Conservation (phyloP, 1,284 basidiomycete genomes). For the Tilletia horrida region DNA sequence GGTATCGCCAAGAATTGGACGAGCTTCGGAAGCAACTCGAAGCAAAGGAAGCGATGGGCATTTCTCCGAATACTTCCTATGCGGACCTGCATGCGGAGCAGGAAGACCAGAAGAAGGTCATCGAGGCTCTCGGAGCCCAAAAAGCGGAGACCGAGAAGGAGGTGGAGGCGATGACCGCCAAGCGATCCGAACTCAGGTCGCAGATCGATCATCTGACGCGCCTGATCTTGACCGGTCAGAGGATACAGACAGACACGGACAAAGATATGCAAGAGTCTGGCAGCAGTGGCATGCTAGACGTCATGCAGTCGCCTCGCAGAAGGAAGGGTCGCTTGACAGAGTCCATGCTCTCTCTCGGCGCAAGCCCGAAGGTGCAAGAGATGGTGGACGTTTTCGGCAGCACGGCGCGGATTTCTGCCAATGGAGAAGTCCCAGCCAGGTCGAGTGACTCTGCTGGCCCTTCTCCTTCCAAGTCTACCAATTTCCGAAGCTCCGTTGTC, state of each 20-base stretch:
- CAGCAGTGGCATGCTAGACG: slow-evolving; percentile 18
- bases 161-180: slow-evolving; percentile 40
- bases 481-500: slow-evolving; percentile 10
- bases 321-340: slow-evolving; percentile 19
- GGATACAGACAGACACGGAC: slow-evolving; percentile 3
- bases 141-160: slow-evolving; percentile 34
- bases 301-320: slow-evolving; percentile 20
- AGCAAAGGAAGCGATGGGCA: not conserved
- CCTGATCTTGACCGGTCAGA: slow-evolving; percentile 13
- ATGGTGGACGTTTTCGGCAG: slow-evolving; percentile 12
- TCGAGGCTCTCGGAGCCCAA: slow-evolving; percentile 30
- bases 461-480: slow-evolving; percentile 11
- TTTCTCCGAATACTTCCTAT: not conserved
- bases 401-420: not conserved
- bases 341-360: not conserved
- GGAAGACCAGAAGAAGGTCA: slow-evolving; percentile 15
- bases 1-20: slow-evolving; percentile 47
- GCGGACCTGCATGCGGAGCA: slow-evolving; percentile 1
- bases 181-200: slow-evolving; percentile 24
- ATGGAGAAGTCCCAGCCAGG: not conserved
- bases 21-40: slow-evolving; percentile 40
- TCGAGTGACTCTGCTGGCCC: not conserved
- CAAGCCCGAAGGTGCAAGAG: slow-evolving; percentile 10
- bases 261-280: slow-evolving; percentile 16
- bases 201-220: slow-evolving; percentile 16